These are phyloP conservation scores for Macrolepiota dolichaula DNA, from an alignment of 768 basidiomycete genomes.

Conservation along the genomic window DNA sequence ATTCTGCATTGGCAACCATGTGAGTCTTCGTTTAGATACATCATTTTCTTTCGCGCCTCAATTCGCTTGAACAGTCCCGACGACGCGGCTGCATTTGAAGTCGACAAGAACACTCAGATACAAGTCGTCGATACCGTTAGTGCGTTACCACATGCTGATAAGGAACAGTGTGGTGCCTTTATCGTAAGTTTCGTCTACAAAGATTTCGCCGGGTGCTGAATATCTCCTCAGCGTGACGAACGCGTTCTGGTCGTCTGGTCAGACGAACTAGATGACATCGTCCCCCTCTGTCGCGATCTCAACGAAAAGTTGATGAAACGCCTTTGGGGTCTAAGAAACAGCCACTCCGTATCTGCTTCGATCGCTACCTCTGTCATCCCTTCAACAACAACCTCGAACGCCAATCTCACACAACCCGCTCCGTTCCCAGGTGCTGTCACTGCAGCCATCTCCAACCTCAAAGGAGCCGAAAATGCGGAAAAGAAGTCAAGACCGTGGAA, in stretches of 20 bases:
- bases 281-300: slow-evolving; percentile 70
- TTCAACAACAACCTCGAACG: slow-evolving; percentile 48
- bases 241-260: slow-evolving; percentile 83
- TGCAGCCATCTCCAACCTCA: slow-evolving; percentile 27
- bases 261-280: slow-evolving; percentile 76
- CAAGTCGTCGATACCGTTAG: slow-evolving; percentile 75
- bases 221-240: slow-evolving; percentile 64
- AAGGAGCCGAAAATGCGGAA: slow-evolving; percentile 24
- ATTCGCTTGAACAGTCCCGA: slow-evolving; percentile 42
- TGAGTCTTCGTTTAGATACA: slow-evolving; percentile 30
- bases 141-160: slow-evolving; percentile 73
- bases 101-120: slow-evolving; percentile 81
- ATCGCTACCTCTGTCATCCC: slow-evolving; percentile 37
- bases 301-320: slow-evolving; percentile 63
- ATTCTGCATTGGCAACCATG: slow-evolving; percentile 73
- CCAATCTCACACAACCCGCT: slow-evolving; percentile 46
- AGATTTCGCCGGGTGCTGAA: slow-evolving; percentile 8
- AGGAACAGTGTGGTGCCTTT: slow-evolving; percentile 90
- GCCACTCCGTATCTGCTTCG: slow-evolving; percentile 36
- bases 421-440: slow-evolving; percentile 24
- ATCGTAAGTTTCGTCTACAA: slow-evolving; percentile 44
- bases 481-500: slow-evolving; percentile 19
- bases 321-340: slow-evolving; percentile 46
- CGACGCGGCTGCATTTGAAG: slow-evolving; percentile 57
- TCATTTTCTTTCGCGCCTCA: slow-evolving; percentile 3